phyloP scores from a whole-genome alignment of 2,329 filamentous ascomycete species.

The Microdochium bolleyi region DNA sequence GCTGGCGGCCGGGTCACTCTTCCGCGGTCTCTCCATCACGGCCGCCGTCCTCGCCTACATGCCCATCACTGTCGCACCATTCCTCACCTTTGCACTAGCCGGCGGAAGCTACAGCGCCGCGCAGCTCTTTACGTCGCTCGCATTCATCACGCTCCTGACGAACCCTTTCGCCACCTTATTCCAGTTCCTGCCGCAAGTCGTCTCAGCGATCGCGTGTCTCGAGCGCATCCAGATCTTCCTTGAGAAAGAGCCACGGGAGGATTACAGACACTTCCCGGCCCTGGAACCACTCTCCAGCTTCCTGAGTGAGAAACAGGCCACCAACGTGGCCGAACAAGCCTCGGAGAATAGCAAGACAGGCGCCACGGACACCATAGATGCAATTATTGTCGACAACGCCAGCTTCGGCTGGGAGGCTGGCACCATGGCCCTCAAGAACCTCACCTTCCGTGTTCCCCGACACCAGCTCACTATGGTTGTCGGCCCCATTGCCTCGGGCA shows the following conservation, averaged over 20 bases:
- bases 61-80: slow-evolving; percentile 10
- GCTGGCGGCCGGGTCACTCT: slow-evolving; percentile 23
- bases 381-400: slow-evolving; percentile 12
- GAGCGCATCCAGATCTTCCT: slow-evolving; percentile 30
- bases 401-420: slow-evolving; percentile 25
- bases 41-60: slow-evolving; percentile 20
- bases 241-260: slow-evolving; percentile 13
- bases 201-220: slow-evolving; percentile 28
- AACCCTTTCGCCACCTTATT: slow-evolving; percentile 30
- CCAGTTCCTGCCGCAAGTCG: slow-evolving; percentile 25
- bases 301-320: background rate
- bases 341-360: background rate
- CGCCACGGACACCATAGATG: background rate
- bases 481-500: slow-evolving; percentile 35
- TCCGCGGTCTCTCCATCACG: slow-evolving; percentile 23
- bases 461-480: slow-evolving; percentile 28
- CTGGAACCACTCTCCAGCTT: background rate
- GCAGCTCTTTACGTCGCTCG: slow-evolving; percentile 31
- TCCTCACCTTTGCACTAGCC: slow-evolving; percentile 28
- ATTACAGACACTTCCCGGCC: slow-evolving; percentile 11
- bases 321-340: background rate
- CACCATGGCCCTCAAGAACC: slow-evolving; percentile 15
- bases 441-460: slow-evolving; percentile 22
- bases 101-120: slow-evolving; percentile 21
- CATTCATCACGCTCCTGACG: slow-evolving; percentile 28